Evolutionary conservation across 352 stramenopile genomes (phyloP).

Genomic region (Pythium sukuiense): DNA sequence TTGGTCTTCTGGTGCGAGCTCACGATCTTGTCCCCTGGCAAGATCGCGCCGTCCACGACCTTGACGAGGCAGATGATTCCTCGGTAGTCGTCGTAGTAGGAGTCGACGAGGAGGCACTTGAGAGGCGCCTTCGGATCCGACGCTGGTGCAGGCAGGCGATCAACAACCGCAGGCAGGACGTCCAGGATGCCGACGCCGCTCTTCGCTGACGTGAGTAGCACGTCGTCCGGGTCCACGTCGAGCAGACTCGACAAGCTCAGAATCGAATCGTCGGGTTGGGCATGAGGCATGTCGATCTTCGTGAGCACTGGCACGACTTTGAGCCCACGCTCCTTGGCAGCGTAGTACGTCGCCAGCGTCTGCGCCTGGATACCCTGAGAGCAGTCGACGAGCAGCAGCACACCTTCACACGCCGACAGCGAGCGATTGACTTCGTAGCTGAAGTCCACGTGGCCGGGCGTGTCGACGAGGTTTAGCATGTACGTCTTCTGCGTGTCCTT

Average conservation of each 20-base stretch:
- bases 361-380: slow-evolving; percentile 98
- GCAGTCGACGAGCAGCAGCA: slow-evolving; percentile 97
- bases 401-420: slow-evolving; percentile 95
- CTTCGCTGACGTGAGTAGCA: slow-evolving; percentile 96
- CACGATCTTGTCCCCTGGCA: slow-evolving; percentile 78
- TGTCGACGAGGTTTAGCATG: slow-evolving; percentile 97
- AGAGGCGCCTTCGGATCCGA: slow-evolving; percentile 68
- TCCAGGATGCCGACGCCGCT: slow-evolving; percentile 88
- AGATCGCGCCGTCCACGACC: slow-evolving; percentile 90
- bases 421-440: slow-evolving; percentile 97
- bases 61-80: slow-evolving; percentile 96
- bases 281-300: slow-evolving; percentile 98
- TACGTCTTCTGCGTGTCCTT: slow-evolving; percentile 71
- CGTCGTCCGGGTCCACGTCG: slow-evolving; percentile 93
- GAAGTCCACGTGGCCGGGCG: slow-evolving; percentile 98
- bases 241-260: slow-evolving; percentile 75
- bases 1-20: slow-evolving; percentile 78
- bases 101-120: slow-evolving; percentile 95
- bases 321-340: slow-evolving; percentile 95
- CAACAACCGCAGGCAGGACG: slow-evolving; percentile 83
- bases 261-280: slow-evolving; percentile 91
- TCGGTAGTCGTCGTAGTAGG: slow-evolving; percentile 95
- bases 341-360: slow-evolving; percentile 96
- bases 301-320: slow-evolving; percentile 96
- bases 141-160: slow-evolving; percentile 65